Evolutionary conservation across 805 yeast genomes (phyloP).

Genomic region (Ogataea pini): DNA sequence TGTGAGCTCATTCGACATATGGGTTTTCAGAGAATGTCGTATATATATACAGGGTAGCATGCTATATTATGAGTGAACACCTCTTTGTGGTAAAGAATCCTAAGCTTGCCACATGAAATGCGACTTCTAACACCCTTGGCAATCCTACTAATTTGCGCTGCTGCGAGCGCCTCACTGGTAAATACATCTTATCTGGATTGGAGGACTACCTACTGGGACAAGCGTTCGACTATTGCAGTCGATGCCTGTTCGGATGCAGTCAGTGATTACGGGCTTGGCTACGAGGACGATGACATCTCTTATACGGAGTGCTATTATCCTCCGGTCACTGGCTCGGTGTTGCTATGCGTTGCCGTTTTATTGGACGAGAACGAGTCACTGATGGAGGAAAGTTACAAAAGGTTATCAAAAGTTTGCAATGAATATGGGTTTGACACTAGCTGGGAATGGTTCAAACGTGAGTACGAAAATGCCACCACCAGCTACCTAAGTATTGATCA

Average conservation of each 20-base stretch:
- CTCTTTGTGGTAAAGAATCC: too few species aligned
- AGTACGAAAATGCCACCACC: constrained; percentile 33
- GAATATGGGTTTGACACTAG: neutral
- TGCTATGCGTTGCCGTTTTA: constrained; percentile 15
- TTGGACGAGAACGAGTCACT: constrained; percentile 3
- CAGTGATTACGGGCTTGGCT: constrained; percentile 2
- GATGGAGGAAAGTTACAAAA: constrained; percentile 8
- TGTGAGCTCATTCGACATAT: too few species aligned
- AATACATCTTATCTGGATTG: constrained; percentile 2
- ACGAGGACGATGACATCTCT: constrained; percentile 3
- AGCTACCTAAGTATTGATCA: neutral
- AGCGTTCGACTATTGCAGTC: neutral
- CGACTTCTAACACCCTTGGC: neutral
- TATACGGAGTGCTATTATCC: constrained; percentile 18
- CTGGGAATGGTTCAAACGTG: constrained; percentile 10
- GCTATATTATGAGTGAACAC: too few species aligned
- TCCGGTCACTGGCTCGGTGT: constrained; percentile 19
- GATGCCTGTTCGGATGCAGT: constrained; percentile 3
- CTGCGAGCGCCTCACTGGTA: neutral
- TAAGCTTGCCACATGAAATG: neutral
- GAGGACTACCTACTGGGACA: constrained; percentile 5
- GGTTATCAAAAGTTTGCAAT: constrained; percentile 6
- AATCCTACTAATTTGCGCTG: neutral
- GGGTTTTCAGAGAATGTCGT: too few species aligned
- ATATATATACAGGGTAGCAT: too few species aligned